phyloP scores from a whole-genome alignment of 192 early-diverging fungal genomes.

The Coemansia sp. region DNA sequence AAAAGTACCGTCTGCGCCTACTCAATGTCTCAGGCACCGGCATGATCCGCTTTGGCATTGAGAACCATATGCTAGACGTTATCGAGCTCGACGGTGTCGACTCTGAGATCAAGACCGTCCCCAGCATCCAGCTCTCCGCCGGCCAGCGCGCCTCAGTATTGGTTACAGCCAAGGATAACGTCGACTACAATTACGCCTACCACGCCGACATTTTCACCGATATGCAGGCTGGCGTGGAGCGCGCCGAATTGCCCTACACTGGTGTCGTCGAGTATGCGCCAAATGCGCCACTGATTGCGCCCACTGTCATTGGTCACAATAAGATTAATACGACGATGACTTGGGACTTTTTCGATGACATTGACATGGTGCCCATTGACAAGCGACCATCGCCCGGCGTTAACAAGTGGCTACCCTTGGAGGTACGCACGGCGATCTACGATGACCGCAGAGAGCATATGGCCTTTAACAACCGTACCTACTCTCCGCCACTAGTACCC shows the following conservation, averaged over 20 bases:
- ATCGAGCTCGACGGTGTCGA: conserved; percentile 84
- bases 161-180: conserved; percentile 68
- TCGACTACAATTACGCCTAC: conserved; percentile 67
- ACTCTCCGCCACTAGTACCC: conserved; percentile 66
- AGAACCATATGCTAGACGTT: conserved; percentile 75
- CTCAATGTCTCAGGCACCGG: conserved; percentile 77
- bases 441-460: conserved; percentile 77
- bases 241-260: conserved; percentile 36
- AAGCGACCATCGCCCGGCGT: conserved; percentile 37
- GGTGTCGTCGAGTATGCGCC: conserved; percentile 50
- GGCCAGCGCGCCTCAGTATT: conserved; percentile 85
- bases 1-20: conserved; percentile 82
- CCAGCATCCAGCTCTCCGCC: conserved; percentile 64
- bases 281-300: conserved; percentile 25
- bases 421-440: conserved; percentile 65
- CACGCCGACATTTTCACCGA: conserved; percentile 70
- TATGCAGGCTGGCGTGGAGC: conserved; percentile 43
- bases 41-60: conserved; percentile 78
- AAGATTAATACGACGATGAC: conserved; percentile 28
- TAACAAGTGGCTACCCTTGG: conserved; percentile 58
- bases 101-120: conserved; percentile 60
- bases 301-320: conserved; percentile 1
- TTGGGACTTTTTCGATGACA: conserved; percentile 64
- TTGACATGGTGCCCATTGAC: conserved; percentile 62
- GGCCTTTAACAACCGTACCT: conserved; percentile 78